Base-by-base conservation (phyloP, 371 early-diverging fungal genomes). In the Mucor mucedo region DNA sequence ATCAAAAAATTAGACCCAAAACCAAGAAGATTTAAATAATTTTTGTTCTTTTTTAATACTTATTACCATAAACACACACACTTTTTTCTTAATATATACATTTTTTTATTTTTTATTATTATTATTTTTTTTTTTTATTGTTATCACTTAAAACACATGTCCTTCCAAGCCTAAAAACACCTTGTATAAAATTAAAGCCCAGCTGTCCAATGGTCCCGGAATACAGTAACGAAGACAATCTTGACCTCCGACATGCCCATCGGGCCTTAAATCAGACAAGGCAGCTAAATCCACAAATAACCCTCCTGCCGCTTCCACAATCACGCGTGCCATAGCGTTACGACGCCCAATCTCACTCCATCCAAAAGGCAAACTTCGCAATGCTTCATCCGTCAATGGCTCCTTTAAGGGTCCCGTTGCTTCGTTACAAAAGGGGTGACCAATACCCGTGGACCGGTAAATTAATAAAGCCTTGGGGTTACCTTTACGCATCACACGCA, bases 211-310 rank as follows among this genome's bases (percentile, higher is more conserved):
- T 1, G 88, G 88, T 11, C 88, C 88, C 2, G 88, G 88, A n/a
- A 86, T 85, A 72, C 86, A 87, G 65, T 84, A 87, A 50, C 88
- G 68, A 7, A 83, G 45, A 60, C 88, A 87, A 54, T 87, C 88
- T 7, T 76, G 78, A 11, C 80, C 79, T 11, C 85, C 88, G 40
- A 87, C 70, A 65, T 86, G 85, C 1, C 85, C 88, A 70, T 87
- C 88, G 0, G 84, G 82, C 53, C 88, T 67, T 44, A 70, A 40
- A 35, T 83, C 81, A 28, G 75, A 69, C 76, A 86, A 67, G 5
- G 80, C 73, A 28, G 81, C 88, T 6, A 85, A 65, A 66, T 87
- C 85, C 42, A 86, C 52, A 68, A 67, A 87, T 14, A 87, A 61
- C 1, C 88, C 88, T 5, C 88, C 88, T 1, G 83, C 82, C 6